Evolutionary conservation across 805 yeast genomes (phyloP).

Genomic region (Ogataea angusta): DNA sequence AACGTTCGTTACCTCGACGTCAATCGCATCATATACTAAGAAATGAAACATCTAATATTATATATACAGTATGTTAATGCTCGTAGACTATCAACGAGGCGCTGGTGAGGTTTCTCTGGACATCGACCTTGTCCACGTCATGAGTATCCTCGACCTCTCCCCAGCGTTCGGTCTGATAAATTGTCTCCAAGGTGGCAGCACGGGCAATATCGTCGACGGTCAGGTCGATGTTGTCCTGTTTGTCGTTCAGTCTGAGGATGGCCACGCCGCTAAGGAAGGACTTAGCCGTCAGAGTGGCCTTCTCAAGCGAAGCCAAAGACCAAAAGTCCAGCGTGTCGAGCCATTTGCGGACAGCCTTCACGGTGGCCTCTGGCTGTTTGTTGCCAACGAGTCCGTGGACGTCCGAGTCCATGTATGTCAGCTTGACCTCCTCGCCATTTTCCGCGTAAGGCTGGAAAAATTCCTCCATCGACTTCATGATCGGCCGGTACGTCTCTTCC

Average conservation of each 20-base stretch:
- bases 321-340: slow-evolving; percentile 59
- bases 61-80: slow-evolving; percentile 4
- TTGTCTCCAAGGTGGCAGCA: slow-evolving; percentile 76
- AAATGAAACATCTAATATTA: slow-evolving; percentile 2
- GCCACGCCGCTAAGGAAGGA: slow-evolving; percentile 81
- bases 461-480: slow-evolving; percentile 63
- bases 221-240: slow-evolving; percentile 31
- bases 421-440: slow-evolving; percentile 31
- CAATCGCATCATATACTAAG: slow-evolving; percentile 16
- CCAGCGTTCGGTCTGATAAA: slow-evolving; percentile 86
- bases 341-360: slow-evolving; percentile 62
- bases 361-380: slow-evolving; percentile 58
- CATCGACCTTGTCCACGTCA: slow-evolving; percentile 92
- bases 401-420: slow-evolving; percentile 76
- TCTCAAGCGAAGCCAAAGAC: slow-evolving; percentile 86
- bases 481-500: slow-evolving; percentile 69
- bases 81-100: slow-evolving; percentile 54
- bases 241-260: slow-evolving; percentile 47
- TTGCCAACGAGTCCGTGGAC: slow-evolving; percentile 79
- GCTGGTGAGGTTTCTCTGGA: slow-evolving; percentile 76
- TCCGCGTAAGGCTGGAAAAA: slow-evolving; percentile 45
- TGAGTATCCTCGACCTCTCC: slow-evolving; percentile 99
- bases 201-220: slow-evolving; percentile 69
- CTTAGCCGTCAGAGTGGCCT: slow-evolving; percentile 81
- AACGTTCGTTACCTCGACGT: slow-evolving; percentile 15